These are phyloP conservation scores for Talaromyces pinophilus DNA, from an alignment of 2,329 filamentous ascomycete genomes.

Conservation along the genomic window DNA sequence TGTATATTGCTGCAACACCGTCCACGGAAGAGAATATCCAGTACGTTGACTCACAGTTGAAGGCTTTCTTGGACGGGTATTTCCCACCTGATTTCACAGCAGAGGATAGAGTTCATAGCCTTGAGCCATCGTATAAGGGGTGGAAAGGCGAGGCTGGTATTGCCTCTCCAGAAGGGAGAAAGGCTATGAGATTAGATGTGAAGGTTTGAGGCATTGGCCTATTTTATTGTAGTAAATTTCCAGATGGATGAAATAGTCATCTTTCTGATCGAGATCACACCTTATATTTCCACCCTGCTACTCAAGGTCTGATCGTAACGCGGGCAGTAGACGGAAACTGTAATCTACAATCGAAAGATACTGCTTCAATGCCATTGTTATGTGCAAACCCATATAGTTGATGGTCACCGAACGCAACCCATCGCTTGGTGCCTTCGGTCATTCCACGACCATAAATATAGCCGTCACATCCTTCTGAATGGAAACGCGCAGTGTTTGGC, in stretches of 20 bases:
- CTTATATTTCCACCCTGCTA: too few relatives aligned
- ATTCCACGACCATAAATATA: too few relatives aligned
- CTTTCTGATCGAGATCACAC: too few relatives aligned
- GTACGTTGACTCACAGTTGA: neutral
- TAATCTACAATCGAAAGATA: constrained; percentile 1
- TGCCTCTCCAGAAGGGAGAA: neutral
- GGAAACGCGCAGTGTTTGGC: too few relatives aligned
- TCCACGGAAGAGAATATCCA: neutral
- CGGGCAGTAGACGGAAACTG: neutral
- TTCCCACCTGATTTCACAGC: neutral
- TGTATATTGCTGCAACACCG: neutral
- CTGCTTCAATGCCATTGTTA: neutral
- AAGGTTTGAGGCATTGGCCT: neutral
- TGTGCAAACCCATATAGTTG: constrained; percentile 9
- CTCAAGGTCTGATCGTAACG: too few relatives aligned
- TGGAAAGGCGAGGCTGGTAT: neutral
- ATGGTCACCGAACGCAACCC: constrained; percentile 8
- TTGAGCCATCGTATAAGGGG: neutral
- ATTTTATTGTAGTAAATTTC: too few relatives aligned
- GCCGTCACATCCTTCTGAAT: too few relatives aligned
- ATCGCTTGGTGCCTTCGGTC: too few relatives aligned
- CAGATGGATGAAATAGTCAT: too few relatives aligned
- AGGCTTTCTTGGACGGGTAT: neutral
- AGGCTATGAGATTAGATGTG: neutral
- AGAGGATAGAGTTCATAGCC: neutral